A percentile compares a stretch with the other conserved stretches of the same genome.
phyloP scores from a whole-genome alignment of 371 early-diverging fungal genomes.

The Entomophthora muscae region DNA sequence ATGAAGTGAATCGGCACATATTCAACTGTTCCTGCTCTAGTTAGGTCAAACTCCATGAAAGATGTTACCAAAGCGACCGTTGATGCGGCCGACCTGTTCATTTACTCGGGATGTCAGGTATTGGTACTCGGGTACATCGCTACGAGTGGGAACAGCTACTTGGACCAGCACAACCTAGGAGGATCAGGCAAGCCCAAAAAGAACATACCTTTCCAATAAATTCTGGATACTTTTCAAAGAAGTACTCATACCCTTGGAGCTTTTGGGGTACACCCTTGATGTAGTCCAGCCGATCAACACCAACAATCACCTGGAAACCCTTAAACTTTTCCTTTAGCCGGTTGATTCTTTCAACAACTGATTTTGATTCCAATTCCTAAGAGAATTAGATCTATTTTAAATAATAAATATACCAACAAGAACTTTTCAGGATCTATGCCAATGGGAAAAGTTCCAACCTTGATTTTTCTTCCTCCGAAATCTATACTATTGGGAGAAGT shows the following conservation, averaged over 20 bases:
- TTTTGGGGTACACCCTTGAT: conserved; percentile 99
- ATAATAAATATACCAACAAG: conserved; percentile 24
- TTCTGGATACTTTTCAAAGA: conserved; percentile 80
- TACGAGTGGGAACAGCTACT: conserved; percentile 94
- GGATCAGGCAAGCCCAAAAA: neutral
- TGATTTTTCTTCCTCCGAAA: conserved; percentile 67
- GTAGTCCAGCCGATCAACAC: conserved; percentile 98
- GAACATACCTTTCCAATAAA: conserved; percentile 59
- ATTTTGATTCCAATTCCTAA: conserved; percentile 39
- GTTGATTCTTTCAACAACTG: conserved; percentile 56
- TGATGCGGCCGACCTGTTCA: conserved; percentile 91
- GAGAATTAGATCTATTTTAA: neutral
- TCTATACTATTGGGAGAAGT: conserved; percentile 88
- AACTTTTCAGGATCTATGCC: conserved; percentile 98
- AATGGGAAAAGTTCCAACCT: conserved; percentile 97
- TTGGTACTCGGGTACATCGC: conserved; percentile 95
- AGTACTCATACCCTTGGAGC: conserved; percentile 88
- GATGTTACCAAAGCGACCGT: conserved; percentile 59
- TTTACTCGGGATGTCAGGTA: conserved; percentile 78
- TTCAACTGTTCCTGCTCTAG: conserved; percentile 52
- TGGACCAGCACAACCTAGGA: conserved; percentile 72
- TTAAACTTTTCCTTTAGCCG: conserved; percentile 68
- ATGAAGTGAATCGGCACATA: conserved; percentile 96
- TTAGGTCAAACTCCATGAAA: neutral
- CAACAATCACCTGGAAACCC: conserved; percentile 83